A percentile compares a stretch with the other conserved stretches of the same genome.
Conservation (phyloP, 257 asterid species). For the Plantago ovata region DNA sequence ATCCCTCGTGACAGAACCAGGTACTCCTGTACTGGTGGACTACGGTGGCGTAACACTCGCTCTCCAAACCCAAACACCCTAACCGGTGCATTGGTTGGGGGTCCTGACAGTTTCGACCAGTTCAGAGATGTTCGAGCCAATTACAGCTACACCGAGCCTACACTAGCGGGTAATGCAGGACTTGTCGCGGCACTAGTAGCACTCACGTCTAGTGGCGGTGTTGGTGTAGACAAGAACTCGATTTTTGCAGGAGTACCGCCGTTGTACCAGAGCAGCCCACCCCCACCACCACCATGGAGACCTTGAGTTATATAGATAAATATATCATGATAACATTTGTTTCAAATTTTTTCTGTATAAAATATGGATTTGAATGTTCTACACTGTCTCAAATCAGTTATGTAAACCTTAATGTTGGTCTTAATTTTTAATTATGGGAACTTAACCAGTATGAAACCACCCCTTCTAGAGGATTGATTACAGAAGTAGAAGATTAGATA, state of each 20-base stretch:
- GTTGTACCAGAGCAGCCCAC: slow-evolving; percentile 49
- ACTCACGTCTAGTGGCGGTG: slow-evolving; percentile 49
- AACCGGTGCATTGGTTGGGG: slow-evolving; percentile 84
- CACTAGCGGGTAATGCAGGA: slow-evolving; percentile 88
- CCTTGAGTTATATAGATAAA: slow-evolving; percentile 32
- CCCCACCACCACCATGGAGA: slow-evolving; percentile 92
- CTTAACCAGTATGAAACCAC: too few relatives aligned
- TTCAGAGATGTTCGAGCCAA: slow-evolving; percentile 55
- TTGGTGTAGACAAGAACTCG: slow-evolving; percentile 55
- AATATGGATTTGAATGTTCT: background rate
- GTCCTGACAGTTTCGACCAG: slow-evolving; percentile 74
- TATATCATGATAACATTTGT: background rate
- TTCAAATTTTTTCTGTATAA: background rate
- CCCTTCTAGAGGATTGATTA: too few relatives aligned
- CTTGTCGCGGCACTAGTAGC: slow-evolving; percentile 82
- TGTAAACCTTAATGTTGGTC: too few relatives aligned
- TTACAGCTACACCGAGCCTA: slow-evolving; percentile 81
- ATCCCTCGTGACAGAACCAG: slow-evolving; percentile 42
- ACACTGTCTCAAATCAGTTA: too few relatives aligned
- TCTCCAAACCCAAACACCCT: slow-evolving; percentile 61
- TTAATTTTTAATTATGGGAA: too few relatives aligned
- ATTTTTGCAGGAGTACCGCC: slow-evolving; percentile 82
- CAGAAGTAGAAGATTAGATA: too few relatives aligned
- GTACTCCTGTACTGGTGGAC: slow-evolving; percentile 77
- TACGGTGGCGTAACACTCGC: slow-evolving; percentile 58